Evolutionary conservation across 257 asterid species (phyloP).

Genomic region (Capsicum baccatum): DNA sequence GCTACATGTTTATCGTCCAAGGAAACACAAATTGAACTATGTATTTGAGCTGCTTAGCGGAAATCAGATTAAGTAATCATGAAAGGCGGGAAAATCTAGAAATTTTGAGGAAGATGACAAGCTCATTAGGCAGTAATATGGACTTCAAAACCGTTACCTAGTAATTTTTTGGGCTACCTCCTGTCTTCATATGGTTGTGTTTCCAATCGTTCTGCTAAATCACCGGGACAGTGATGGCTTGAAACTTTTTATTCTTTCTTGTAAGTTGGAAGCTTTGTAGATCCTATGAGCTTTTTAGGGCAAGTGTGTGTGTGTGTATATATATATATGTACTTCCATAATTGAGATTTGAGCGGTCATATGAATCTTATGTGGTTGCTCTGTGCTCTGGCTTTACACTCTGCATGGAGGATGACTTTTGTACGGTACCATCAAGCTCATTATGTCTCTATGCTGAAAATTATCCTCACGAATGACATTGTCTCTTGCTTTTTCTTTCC

Average conservation of each 20-base stretch:
- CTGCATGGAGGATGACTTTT: not conserved
- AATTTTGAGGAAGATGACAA: too few relatives aligned
- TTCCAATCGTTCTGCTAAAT: not conserved
- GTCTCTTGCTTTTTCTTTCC: not conserved
- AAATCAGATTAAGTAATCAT: not conserved
- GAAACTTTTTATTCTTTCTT: not conserved
- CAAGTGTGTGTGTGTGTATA: not conserved
- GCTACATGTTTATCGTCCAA: too few relatives aligned
- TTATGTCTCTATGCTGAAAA: not conserved
- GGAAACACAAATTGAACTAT: too few relatives aligned
- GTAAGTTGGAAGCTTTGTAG: not conserved
- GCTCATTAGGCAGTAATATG: not conserved
- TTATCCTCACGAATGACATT: constrained; percentile 13
- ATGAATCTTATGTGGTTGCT: not conserved
- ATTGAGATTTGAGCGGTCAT: not conserved
- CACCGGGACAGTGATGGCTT: not conserved
- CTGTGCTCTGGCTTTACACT: not conserved
- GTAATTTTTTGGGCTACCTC: not conserved
- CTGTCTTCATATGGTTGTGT: not conserved
- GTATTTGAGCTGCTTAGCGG: not conserved
- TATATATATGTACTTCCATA: not conserved
- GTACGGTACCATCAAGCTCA: not conserved
- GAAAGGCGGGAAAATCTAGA: not conserved
- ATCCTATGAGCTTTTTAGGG: not conserved
- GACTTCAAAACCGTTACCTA: not conserved